Conservation (phyloP, 805 yeast genomes). For the Metschnikowia henanensis region DNA sequence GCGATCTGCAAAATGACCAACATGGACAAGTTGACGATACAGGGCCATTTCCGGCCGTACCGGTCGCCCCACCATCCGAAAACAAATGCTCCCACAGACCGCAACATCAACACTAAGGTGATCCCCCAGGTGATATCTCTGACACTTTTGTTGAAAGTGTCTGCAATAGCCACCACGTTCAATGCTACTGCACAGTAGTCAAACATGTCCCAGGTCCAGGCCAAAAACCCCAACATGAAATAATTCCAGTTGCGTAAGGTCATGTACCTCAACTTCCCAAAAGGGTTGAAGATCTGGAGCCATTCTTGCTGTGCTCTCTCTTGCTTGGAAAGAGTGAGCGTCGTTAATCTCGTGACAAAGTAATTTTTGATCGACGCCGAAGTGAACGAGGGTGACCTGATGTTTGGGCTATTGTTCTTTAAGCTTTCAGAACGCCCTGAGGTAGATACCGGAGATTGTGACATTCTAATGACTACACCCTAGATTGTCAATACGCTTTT, state of each 20-base stretch:
- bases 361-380: slow-evolving; percentile 30
- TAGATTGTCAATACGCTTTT: no score
- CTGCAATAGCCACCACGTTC: slow-evolving; percentile 50
- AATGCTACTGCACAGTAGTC: slow-evolving; percentile 60
- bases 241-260: slow-evolving; percentile 43
- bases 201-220: slow-evolving; percentile 67
- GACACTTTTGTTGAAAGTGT: slow-evolving; percentile 43
- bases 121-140: slow-evolving; percentile 67
- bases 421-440: no score
- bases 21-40: slow-evolving; percentile 43
- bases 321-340: slow-evolving; percentile 44
- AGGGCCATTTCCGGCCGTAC: slow-evolving; percentile 62
- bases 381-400: no score
- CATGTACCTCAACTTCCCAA: slow-evolving; percentile 25
- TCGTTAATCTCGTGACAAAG: slow-evolving; percentile 13
- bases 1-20: slow-evolving; percentile 59
- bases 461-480: no score
- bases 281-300: slow-evolving; percentile 49
- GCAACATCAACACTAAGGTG: slow-evolving; percentile 63
- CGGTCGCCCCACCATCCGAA: slow-evolving; percentile 61
- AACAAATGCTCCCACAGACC: slow-evolving; percentile 62
- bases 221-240: slow-evolving; percentile 44
- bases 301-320: slow-evolving; percentile 37
- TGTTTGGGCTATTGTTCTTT: no score
- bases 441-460: no score